Base-by-base conservation (phyloP, 1,284 basidiomycete genomes). In the Schizophyllum amplum region DNA sequence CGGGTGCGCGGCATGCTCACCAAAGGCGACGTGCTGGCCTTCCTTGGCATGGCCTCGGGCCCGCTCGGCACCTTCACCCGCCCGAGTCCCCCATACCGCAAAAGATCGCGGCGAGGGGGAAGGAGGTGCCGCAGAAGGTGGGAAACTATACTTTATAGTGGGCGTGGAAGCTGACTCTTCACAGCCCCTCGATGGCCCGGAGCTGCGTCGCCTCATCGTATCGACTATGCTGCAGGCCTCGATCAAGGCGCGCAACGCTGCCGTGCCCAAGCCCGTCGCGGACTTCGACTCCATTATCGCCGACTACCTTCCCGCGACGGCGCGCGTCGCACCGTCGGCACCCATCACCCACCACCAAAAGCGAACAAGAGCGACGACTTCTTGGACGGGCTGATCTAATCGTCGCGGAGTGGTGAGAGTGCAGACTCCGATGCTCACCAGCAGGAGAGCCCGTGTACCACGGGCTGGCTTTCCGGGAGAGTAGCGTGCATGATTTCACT, bases 1-100 rank as follows among this genome's bases (percentile, higher is more conserved):
- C 4, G 93, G 93, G 57, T 89, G 52, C 81, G 90, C 52, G 92
- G 92, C 17, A 94, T 93, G 89, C 70, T 96, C 60, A 96, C 92
- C 52, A 94, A 94, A 70, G 93, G 93, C 7, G 93, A 96, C 67
- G 84, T 95, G 1, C 79, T 96, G 27, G 74, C 89, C 4, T 86
- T 84, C 68, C 75, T 94, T 13, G 92, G 92, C 27, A 85, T 86
- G 69, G 87, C 90, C 9, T 92, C 86, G 50, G 80, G 83, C 13
- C 90, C 90, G 1, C 78, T 83, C 21, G 91, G 90, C 57, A 90
- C 90, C 20, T 86, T 81, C 71, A 84, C 83, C 75, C 77, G 58
- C 63, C 66, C 24, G 65, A 71, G 1, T 69, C 71, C 4, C 70
- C 72, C 23, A 63, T 68, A 42, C 33, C 33, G 7, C 33, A 42